phyloP scores from a whole-genome alignment of 352 stramenopile species.

The Pythium dissotocum region DNA sequence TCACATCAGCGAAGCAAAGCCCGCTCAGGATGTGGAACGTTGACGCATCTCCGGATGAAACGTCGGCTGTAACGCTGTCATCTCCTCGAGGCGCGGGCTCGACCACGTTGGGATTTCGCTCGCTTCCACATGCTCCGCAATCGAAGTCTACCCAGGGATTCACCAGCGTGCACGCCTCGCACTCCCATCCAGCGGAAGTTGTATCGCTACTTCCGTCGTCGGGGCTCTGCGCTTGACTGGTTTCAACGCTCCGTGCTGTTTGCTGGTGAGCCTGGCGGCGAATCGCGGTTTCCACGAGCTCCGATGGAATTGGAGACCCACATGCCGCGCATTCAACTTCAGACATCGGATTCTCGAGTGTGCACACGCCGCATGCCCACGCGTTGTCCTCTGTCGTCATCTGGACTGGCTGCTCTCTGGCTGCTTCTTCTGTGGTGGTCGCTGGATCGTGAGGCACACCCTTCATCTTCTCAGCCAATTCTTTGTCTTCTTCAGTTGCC shows the following conservation, averaged over 20 bases:
- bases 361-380: conserved; percentile 69
- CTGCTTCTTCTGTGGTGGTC: conserved; percentile 1
- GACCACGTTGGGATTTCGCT: conserved; percentile 44
- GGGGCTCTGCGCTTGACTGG: neutral
- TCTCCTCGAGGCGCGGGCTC: conserved; percentile 23
- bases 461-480: conserved; percentile 42
- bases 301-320: conserved; percentile 54
- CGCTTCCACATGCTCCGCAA: conserved; percentile 57
- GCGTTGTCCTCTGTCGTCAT: conserved; percentile 32
- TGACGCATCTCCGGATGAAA: neutral
- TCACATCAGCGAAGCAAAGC: conserved; percentile 5
- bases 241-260: conserved; percentile 8
- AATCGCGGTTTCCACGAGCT: conserved; percentile 36
- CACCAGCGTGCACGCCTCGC: conserved; percentile 63
- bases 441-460: conserved; percentile 5
- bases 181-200: conserved; percentile 45
- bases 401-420: conserved; percentile 21
- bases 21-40: conserved; percentile 13
- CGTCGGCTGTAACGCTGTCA: neutral
- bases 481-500: conserved; percentile 40
- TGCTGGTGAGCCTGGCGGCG: conserved; percentile 9
- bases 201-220: neutral
- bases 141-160: conserved; percentile 54
- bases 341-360: conserved; percentile 59
- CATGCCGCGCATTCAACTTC: conserved; percentile 69